Evolutionary conservation across 208 protist genomes (phyloP).

Genomic region (Leishmania martiniquensis): DNA sequence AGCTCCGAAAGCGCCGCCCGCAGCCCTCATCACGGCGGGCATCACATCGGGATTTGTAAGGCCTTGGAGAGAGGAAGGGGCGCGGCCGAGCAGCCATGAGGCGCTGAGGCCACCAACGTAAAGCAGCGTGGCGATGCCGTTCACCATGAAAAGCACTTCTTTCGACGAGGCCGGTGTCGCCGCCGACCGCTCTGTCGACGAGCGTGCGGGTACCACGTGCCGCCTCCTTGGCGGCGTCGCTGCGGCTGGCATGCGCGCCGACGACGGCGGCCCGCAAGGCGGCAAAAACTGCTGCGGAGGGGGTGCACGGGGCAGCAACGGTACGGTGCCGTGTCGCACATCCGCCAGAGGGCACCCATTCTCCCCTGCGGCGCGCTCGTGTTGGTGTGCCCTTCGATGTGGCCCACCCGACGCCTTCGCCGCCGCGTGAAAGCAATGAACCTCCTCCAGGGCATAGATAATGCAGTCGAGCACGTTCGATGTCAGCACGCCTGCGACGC

Average conservation of each 20-base stretch:
- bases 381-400: neutral
- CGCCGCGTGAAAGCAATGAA: constrained; percentile 47
- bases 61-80: neutral
- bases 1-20: neutral
- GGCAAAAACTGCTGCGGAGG: neutral
- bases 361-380: neutral
- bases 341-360: neutral
- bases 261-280: neutral
- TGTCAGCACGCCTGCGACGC: constrained; percentile 37
- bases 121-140: constrained; percentile 26
- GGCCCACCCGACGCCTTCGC: neutral
- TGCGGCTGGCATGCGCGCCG: neutral
- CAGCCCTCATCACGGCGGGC: neutral
- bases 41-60: neutral
- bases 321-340: neutral
- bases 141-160: constrained; percentile 41
- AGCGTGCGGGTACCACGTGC: neutral
- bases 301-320: neutral
- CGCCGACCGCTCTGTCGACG: neutral
- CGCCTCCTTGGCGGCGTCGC: neutral
- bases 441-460: constrained; percentile 58
- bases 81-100: constrained; percentile 20
- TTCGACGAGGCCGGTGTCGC: constrained; percentile 5
- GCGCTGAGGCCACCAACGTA: constrained; percentile 24
- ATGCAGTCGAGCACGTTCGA: constrained; percentile 50